Evolutionary conservation across 2,329 filamentous ascomycete genomes (phyloP), one percentile per base, ranked within the genome.

Genomic region (Fusarium avenaceum): DNA sequence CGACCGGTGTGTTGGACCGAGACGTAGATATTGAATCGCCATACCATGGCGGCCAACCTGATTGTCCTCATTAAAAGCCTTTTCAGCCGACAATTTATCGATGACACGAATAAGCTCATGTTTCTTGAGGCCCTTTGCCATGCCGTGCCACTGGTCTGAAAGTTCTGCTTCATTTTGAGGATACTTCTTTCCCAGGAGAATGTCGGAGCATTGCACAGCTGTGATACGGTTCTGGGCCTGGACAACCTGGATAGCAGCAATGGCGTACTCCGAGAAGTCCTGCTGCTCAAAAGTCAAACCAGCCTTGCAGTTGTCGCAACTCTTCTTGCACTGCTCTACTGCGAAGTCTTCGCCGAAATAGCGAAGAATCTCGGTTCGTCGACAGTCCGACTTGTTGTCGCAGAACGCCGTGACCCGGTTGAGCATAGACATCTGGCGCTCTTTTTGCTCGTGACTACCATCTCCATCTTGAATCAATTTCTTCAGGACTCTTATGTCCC

Each of bases 291-390:
- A 96, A 5, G 85, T 85, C 45, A 87, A 83, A 24, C 88, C 89
- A 4, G 90, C 92, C 67, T 86, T 88, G 83, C 96, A 99, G 76
- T 97, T 98, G 81, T 99, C 96, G 78, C 96, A 99, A 1, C 85
- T 86, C 50, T 86, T 84, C 48, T 88, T 83, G 79, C 96, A 99
- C 51, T 92, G 85, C 14, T 87, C 85, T 38, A 84, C 83, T 51
- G 87, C 82, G 76, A 98, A 99, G 1, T 84, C 84, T 78, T 99
- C 96, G 58, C 91, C 94, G 82, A 99, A 99, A 78, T 99, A 99
- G n/a, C 87, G 87, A 33, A 99, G 87, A 17, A 99, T 90, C 77
- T 97, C 92, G 2, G 92, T 90, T 63, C 96, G 87, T 65, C 96
- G 90, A 76, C 96, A 99, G 72, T 97, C 93, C 55, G 87, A 90